Percentiles rank a stretch among this genome's conserved stretches.
These are phyloP conservation scores for Drosera spatulata DNA, from an alignment of 179 eudicot genomes.

Conservation along the genomic window DNA sequence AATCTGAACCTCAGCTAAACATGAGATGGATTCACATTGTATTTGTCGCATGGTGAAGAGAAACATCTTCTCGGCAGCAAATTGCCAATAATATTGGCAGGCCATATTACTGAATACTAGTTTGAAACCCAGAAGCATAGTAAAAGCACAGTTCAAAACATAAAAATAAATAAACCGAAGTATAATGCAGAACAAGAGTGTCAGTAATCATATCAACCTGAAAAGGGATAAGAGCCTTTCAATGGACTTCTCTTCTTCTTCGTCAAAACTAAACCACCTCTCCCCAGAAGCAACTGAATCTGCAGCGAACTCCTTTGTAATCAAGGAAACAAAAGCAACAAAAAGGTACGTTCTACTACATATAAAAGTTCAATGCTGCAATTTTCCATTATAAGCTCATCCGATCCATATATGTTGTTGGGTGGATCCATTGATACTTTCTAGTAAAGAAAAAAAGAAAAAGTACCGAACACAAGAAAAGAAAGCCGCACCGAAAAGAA, in stretches of 20 bases:
- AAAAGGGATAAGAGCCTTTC: conserved; percentile 28
- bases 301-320: conserved; percentile 27
- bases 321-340: not conserved
- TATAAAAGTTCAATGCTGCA: not conserved
- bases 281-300: conserved; percentile 31
- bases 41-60: too few relatives aligned
- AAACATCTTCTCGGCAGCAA: too few relatives aligned
- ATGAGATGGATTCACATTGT: too few relatives aligned
- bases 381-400: not conserved
- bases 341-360: not conserved
- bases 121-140: not conserved
- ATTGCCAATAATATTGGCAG: too few relatives aligned
- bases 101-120: too few relatives aligned
- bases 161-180: not conserved
- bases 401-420: too few relatives aligned
- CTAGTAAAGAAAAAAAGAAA: not conserved
- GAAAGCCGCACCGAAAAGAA: conserved; percentile 54
- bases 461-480: not conserved
- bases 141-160: not conserved
- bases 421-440: not conserved
- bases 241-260: conserved; percentile 37
- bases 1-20: too few relatives aligned
- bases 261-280: conserved; percentile 53
- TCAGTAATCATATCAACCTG: conserved; percentile 28
- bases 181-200: not conserved